phyloP scores from a whole-genome alignment of 2,329 filamentous ascomycete genomes.

The Colletotrichum sidae region DNA sequence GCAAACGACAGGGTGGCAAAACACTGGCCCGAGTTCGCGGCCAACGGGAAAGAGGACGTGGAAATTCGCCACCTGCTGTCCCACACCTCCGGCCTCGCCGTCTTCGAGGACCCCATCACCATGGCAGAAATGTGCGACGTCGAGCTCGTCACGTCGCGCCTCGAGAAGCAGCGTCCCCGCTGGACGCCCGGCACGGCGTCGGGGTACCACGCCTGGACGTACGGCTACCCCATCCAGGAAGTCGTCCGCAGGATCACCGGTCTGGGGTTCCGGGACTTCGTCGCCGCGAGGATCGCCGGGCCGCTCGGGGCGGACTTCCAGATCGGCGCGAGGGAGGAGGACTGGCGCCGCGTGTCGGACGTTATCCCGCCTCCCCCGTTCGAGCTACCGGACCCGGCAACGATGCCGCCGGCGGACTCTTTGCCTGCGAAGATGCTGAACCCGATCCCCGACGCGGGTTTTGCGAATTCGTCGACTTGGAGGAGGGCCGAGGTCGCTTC shows the following conservation, averaged over 20 bases:
- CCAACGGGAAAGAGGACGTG: constrained; percentile 53
- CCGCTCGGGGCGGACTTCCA: constrained; percentile 60
- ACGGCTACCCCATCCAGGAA: constrained; percentile 57
- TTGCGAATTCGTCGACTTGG: constrained; percentile 46
- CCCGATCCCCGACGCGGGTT: constrained; percentile 38
- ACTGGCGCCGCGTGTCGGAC: constrained; percentile 53
- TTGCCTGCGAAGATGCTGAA: constrained; percentile 44
- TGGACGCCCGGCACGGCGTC: constrained; percentile 56
- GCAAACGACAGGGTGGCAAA: constrained; percentile 50
- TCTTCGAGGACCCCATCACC: constrained; percentile 46
- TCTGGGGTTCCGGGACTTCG: constrained; percentile 55
- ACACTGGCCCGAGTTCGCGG: constrained; percentile 60
- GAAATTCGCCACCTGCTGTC: constrained; percentile 53
- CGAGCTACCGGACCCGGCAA: neutral
- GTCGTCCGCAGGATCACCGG: constrained; percentile 55
- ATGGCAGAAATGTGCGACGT: constrained; percentile 49
- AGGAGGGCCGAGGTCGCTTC: constrained; percentile 54
- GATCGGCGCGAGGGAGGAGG: constrained; percentile 54
- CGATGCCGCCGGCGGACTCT: constrained; percentile 41
- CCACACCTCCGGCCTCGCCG: constrained; percentile 52
- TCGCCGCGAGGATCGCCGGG: constrained; percentile 47
- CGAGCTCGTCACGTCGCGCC: constrained; percentile 43
- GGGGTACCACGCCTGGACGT: constrained; percentile 54
- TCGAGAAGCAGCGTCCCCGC: constrained; percentile 55
- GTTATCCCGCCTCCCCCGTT: constrained; percentile 43